These are phyloP conservation scores for Corymbia calophylla DNA, from an alignment of 441 rosid species.

Conservation along the genomic window DNA sequence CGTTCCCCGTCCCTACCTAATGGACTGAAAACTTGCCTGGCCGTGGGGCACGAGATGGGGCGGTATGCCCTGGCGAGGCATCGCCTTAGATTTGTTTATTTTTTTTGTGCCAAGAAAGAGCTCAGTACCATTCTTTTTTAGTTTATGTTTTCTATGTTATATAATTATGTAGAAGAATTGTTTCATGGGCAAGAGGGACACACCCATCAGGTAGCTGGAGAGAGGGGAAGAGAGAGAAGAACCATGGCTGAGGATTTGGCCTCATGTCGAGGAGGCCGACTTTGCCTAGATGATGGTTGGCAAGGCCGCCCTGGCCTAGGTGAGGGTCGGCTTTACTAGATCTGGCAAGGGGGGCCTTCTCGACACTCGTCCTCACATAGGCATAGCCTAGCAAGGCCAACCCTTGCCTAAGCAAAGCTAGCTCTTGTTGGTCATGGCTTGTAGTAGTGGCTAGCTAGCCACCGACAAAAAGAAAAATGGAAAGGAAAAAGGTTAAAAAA, in stretches of 20 bases:
- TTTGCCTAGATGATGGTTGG: fast-evolving
- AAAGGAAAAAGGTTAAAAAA: too few species aligned
- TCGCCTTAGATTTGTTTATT: background rate
- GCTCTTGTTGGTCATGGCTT: fast-evolving
- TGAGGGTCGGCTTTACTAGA: fast-evolving
- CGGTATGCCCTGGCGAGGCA: background rate
- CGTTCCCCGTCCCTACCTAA: background rate
- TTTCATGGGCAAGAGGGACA: background rate
- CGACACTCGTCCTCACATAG: background rate
- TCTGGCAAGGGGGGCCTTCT: fast-evolving
- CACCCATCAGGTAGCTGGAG: background rate
- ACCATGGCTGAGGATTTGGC: background rate
- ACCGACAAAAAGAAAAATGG: too few species aligned
- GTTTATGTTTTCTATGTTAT: background rate
- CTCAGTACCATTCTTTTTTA: background rate
- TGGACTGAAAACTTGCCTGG: background rate
- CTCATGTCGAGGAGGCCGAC: background rate
- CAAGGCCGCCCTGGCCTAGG: fast-evolving
- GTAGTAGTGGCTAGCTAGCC: too few species aligned
- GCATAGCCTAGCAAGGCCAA: too few species aligned
- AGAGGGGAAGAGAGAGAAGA: background rate
- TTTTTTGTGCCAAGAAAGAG: background rate
- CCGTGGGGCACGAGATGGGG: background rate
- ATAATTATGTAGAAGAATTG: background rate
- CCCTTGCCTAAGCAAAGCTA: fast-evolving